A percentile compares a stretch with the other conserved stretches of the same genome.
Evolutionary conservation across 106 monocot species (phyloP).

Genomic region (Allium cepa): DNA sequence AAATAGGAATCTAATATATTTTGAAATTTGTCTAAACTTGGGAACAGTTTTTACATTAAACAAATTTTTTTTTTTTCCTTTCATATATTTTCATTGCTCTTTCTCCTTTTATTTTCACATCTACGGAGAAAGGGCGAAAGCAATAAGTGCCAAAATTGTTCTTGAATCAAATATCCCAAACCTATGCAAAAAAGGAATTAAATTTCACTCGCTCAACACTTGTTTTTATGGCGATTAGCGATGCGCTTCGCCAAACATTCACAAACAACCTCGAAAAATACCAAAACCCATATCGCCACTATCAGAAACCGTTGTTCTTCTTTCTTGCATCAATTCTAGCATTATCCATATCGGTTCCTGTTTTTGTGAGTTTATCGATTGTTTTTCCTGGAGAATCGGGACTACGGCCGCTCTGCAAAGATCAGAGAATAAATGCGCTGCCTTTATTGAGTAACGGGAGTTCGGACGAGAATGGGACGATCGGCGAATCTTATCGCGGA

Average conservation of each 20-base stretch:
- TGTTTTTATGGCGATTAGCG: constrained; percentile 17
- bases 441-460: constrained; percentile 6
- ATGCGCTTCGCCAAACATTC: constrained; percentile 91
- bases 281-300: constrained; percentile 48
- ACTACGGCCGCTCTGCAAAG: constrained; percentile 63
- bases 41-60: too few species aligned
- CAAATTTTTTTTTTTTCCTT: too few species aligned
- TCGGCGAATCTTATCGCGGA: constrained; percentile 35
- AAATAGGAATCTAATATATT: too few species aligned
- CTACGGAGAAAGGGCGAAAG: too few species aligned
- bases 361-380: constrained; percentile 48
- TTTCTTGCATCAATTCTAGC: constrained; percentile 18
- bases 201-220: too few species aligned
- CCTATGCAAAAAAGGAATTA: too few species aligned
- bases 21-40: too few species aligned
- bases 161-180: too few species aligned
- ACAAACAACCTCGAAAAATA: constrained; percentile 68
- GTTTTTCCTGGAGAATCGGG: constrained; percentile 56
- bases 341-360: constrained; percentile 37
- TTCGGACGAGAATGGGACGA: constrained; percentile 8
- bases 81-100: too few species aligned
- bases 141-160: too few species aligned
- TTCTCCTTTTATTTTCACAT: too few species aligned
- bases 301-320: constrained; percentile 35
- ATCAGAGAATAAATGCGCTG: constrained; percentile 41